These are phyloP conservation scores for Yamadazyma endophytica DNA, from an alignment of 805 yeast genomes.

Conservation along the genomic window DNA sequence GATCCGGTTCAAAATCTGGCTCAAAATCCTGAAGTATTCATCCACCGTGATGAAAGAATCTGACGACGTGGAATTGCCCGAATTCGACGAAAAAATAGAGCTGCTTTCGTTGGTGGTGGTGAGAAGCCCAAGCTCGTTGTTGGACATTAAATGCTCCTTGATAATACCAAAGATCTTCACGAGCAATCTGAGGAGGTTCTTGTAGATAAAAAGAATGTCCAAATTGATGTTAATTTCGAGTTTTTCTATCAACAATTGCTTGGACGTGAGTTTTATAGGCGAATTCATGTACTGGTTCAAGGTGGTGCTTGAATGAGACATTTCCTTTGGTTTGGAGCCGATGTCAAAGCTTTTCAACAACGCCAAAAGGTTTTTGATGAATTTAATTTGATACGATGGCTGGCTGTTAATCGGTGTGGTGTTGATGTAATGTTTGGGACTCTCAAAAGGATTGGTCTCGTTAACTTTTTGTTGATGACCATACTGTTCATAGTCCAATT, in stretches of 20 bases:
- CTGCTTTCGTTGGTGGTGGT: conserved; percentile 17
- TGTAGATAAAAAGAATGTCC: conserved; percentile 36
- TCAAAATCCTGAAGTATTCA: conserved; percentile 26
- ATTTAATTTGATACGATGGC: conserved; percentile 29
- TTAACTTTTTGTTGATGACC: conserved; percentile 18
- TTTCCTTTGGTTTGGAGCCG: conserved; percentile 17
- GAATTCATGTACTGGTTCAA: conserved; percentile 19
- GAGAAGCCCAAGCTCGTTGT: conserved; percentile 1
- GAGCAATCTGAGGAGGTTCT: conserved; percentile 28
- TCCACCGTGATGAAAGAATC: conserved; percentile 21
- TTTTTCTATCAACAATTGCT: conserved; percentile 40
- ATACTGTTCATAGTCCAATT: conserved; percentile 28
- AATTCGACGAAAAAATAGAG: conserved; percentile 32
- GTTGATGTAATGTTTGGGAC: conserved; percentile 12
- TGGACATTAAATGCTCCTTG: conserved; percentile 16
- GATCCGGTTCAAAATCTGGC: conserved; percentile 23
- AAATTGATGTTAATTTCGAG: conserved; percentile 39
- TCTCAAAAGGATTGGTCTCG: conserved; percentile 9
- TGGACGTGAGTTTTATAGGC: conserved; percentile 37
- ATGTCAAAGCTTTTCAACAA: conserved; percentile 39
- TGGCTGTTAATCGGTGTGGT: conserved; percentile 12
- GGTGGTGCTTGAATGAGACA: conserved; percentile 5
- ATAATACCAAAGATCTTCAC: conserved; percentile 23
- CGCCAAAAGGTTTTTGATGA: conserved; percentile 26
- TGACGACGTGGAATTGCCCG: conserved; percentile 19